A percentile compares a stretch with the other conserved stretches of the same genome.
These are phyloP conservation scores for Umbelopsis sp. DNA, from an alignment of 371 early-diverging fungal genomes.

Conservation along the genomic window DNA sequence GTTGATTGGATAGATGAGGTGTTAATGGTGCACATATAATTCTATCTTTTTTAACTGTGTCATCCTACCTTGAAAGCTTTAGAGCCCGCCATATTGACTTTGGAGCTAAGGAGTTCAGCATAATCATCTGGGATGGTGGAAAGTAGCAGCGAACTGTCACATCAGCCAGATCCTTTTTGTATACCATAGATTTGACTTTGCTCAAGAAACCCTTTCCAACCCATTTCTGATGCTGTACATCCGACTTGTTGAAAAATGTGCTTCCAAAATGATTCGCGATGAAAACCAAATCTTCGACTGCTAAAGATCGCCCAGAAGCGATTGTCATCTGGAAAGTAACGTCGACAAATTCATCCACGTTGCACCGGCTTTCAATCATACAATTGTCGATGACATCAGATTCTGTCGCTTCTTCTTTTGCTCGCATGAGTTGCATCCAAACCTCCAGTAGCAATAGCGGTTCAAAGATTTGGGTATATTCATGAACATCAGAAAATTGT, in stretches of 20 bases:
- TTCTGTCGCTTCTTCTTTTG: constrained; percentile 67
- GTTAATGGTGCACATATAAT: background rate
- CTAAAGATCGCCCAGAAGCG: constrained; percentile 35
- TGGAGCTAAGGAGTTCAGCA: constrained; percentile 48
- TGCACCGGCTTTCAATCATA: constrained; percentile 56
- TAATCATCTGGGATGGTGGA: constrained; percentile 41
- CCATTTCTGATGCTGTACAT: constrained; percentile 23
- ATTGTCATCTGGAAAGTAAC: constrained; percentile 53
- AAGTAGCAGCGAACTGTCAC: constrained; percentile 55
- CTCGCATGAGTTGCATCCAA: constrained; percentile 80
- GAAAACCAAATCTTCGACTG: constrained; percentile 53
- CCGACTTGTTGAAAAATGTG: constrained; percentile 36
- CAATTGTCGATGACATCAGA: constrained; percentile 49
- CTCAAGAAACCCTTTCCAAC: constrained; percentile 57
- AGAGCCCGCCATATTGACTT: constrained; percentile 46
- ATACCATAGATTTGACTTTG: constrained; percentile 56
- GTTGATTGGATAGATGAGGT: background rate
- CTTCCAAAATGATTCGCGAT: constrained; percentile 52
- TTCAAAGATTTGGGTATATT: constrained; percentile 76
- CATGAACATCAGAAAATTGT: constrained; percentile 56
- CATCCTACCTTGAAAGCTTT: background rate
- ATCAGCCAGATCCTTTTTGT: constrained; percentile 48
- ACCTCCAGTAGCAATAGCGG: constrained; percentile 85
- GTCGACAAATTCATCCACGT: constrained; percentile 80
- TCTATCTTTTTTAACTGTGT: background rate